Conservation (phyloP, 176 grass and related monocot genomes). For the Avena insularis region DNA sequence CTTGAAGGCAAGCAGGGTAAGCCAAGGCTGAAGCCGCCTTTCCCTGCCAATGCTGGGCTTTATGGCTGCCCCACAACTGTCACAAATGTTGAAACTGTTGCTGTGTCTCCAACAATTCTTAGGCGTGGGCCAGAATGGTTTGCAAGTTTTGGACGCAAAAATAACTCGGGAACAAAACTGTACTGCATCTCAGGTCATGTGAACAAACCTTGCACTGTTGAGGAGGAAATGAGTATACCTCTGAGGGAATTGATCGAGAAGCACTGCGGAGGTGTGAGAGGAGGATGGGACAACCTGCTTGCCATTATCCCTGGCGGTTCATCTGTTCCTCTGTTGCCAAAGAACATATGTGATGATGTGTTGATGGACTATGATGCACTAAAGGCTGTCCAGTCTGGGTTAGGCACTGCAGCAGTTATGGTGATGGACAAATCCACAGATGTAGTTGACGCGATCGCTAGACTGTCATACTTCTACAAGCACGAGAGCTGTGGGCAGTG, state of each 20-base stretch:
- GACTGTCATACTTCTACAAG: slow-evolving; percentile 92
- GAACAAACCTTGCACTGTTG: slow-evolving; percentile 94
- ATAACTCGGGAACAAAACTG: slow-evolving; percentile 84
- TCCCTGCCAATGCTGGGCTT: slow-evolving; percentile 84
- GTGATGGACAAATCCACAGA: slow-evolving; percentile 97
- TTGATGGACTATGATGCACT: slow-evolving; percentile 96
- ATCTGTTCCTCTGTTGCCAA: slow-evolving; percentile 82
- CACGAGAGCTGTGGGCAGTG: slow-evolving; percentile 97
- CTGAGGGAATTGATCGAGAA: slow-evolving; percentile 84
- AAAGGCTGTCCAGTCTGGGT: slow-evolving; percentile 79
- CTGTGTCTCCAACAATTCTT: slow-evolving; percentile 89
- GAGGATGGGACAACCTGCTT: slow-evolving; percentile 94
- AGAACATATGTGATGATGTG: slow-evolving; percentile 87
- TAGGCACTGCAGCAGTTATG: slow-evolving; percentile 87
- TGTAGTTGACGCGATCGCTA: slow-evolving; percentile 88
- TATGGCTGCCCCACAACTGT: slow-evolving; percentile 94
- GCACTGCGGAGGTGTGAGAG: slow-evolving; percentile 92
- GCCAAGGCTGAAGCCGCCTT: slow-evolving; percentile 87
- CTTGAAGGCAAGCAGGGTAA: slow-evolving; percentile 95
- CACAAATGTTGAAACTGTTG: slow-evolving; percentile 92
- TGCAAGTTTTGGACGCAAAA: slow-evolving; percentile 92
- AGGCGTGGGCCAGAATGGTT: slow-evolving; percentile 94
- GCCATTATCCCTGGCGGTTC: slow-evolving; percentile 88
- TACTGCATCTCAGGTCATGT: slow-evolving; percentile 90
- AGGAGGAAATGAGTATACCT: slow-evolving; percentile 97